A percentile compares a stretch with the other conserved stretches of the same genome.
phyloP scores from a whole-genome alignment of 805 yeast genomes.

The Wickerhamiella kurtzmanii region DNA sequence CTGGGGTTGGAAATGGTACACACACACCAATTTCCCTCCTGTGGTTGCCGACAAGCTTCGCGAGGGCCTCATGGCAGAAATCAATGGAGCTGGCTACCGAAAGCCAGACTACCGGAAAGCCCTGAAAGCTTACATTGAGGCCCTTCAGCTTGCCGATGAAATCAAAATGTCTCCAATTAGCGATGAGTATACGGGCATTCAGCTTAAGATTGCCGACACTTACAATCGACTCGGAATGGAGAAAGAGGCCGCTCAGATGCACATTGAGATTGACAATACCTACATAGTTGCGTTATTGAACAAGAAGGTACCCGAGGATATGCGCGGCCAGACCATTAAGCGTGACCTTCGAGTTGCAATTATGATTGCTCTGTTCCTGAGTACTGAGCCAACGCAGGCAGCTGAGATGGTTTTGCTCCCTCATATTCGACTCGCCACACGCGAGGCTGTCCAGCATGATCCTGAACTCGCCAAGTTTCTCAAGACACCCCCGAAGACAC shows the following conservation, averaged over 20 bases:
- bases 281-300: conserved; percentile 40
- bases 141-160: conserved; percentile 48
- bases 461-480: conserved; percentile 20
- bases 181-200: conserved; percentile 84
- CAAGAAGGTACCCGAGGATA: conserved; percentile 28
- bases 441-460: conserved; percentile 35
- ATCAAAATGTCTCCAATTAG: conserved; percentile 42
- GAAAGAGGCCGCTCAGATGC: conserved; percentile 53
- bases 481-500: conserved; percentile 9
- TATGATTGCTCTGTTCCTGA: conserved; percentile 41
- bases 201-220: conserved; percentile 77
- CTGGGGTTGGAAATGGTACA: conserved; percentile 19
- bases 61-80: conserved; percentile 73
- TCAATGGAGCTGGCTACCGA: conserved; percentile 41
- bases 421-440: conserved; percentile 53
- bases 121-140: conserved; percentile 57
- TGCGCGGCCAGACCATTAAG: conserved; percentile 48
- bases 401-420: conserved; percentile 33
- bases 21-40: conserved; percentile 33
- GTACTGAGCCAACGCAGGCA: conserved; percentile 7
- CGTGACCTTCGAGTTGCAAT: conserved; percentile 58
- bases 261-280: conserved; percentile 46
- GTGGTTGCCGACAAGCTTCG: conserved; percentile 60
- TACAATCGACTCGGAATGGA: conserved; percentile 52
- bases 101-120: conserved; percentile 52